Conservation (phyloP, 768 basidiomycete genomes). For the Hypholoma fasciculare region DNA sequence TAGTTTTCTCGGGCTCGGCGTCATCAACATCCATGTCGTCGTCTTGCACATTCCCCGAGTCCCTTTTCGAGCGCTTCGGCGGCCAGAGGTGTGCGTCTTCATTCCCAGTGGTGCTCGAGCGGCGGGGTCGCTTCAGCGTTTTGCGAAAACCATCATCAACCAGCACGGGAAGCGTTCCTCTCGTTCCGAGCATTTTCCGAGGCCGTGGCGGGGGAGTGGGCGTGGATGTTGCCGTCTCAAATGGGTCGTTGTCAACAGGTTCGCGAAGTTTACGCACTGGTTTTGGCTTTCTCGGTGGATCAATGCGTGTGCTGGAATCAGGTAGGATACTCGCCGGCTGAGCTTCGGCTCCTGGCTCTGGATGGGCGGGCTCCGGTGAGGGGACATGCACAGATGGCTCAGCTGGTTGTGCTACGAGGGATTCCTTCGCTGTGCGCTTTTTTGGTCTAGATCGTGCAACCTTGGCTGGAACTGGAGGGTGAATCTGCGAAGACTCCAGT, state of each 20-base stretch:
- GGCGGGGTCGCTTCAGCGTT: conserved; percentile 8
- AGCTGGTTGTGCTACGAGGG: no score
- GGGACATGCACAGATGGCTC: no score
- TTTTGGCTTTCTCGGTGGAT: conserved; percentile 3
- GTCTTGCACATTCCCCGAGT: neutral
- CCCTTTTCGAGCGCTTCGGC: conserved; percentile 13
- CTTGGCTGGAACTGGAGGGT: neutral
- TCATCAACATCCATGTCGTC: neutral
- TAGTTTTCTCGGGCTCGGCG: neutral
- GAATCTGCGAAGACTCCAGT: neutral
- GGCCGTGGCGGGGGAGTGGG: conserved; percentile 3
- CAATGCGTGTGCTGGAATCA: neutral
- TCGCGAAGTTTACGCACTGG: neutral
- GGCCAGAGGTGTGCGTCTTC: conserved; percentile 24
- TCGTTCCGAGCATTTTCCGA: conserved; percentile 6
- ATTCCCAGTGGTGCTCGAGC: conserved; percentile 9
- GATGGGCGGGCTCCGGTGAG: neutral
- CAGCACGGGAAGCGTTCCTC: conserved; percentile 16
- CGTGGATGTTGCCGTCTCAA: conserved; percentile 9
- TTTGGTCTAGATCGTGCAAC: no score
- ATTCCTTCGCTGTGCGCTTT: no score
- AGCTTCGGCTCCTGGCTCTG: neutral
- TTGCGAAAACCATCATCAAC: conserved; percentile 31
- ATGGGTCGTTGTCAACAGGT: conserved; percentile 12
- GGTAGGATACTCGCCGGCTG: neutral